A percentile compares a stretch with the other conserved stretches of the same genome.
These are phyloP conservation scores for Sonneratia caseolaris DNA, from an alignment of 345 rosid species.

Conservation along the genomic window DNA sequence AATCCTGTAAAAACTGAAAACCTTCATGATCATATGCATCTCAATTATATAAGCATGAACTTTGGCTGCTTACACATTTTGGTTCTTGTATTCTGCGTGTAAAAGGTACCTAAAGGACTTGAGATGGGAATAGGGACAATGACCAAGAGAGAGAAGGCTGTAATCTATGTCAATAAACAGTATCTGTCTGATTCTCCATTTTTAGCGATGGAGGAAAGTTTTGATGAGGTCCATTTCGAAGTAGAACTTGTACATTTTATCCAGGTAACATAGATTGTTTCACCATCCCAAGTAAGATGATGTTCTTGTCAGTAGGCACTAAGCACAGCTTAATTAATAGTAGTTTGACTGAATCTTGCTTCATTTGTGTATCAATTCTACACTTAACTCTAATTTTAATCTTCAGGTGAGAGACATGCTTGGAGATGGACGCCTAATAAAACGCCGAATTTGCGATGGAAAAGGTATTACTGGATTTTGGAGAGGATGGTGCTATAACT, in stretches of 20 bases:
- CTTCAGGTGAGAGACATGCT: conserved; percentile 91
- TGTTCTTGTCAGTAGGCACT: not conserved
- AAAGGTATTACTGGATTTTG: conserved; percentile 38
- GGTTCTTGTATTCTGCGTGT: conserved; percentile 12
- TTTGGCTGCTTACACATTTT: conserved; percentile 1
- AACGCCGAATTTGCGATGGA: conserved; percentile 84
- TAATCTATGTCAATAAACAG: conserved; percentile 64
- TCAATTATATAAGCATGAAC: not conserved
- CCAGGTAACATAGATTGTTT: conserved; percentile 40
- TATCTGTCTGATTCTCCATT: conserved; percentile 67
- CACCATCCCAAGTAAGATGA: not conserved
- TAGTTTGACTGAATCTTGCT: not conserved
- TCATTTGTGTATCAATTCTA: not conserved
- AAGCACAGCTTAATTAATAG: not conserved
- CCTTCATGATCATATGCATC: not conserved
- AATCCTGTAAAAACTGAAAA: not conserved
- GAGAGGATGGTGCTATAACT: not conserved
- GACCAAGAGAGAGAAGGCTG: conserved; percentile 79
- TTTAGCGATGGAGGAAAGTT: conserved; percentile 43
- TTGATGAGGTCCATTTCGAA: conserved; percentile 85
- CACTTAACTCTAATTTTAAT: conserved; percentile 5
- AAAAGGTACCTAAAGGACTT: conserved; percentile 92
- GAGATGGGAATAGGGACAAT: conserved; percentile 95
- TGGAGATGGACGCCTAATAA: conserved; percentile 93
- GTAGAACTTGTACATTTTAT: conserved; percentile 84